phyloP scores from a whole-genome alignment of 768 basidiomycete species.

The Termitomyces sp. region DNA sequence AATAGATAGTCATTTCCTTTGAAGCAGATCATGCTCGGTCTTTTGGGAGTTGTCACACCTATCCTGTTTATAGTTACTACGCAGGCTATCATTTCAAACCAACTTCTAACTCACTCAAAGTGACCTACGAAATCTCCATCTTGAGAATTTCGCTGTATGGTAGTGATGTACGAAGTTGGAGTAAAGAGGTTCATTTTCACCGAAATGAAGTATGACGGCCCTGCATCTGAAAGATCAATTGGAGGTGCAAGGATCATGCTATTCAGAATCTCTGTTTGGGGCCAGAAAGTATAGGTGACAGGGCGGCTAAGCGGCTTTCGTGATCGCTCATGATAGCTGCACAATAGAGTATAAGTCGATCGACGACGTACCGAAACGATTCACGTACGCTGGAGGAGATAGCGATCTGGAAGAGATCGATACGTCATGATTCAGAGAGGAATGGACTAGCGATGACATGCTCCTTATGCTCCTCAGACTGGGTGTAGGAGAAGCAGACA shows the following conservation, averaged over 20 bases:
- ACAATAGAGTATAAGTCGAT: neutral
- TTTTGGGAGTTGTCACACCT: slow-evolving; percentile 22
- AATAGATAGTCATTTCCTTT: slow-evolving; percentile 31
- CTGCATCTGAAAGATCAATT: slow-evolving; percentile 18
- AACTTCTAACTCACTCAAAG: slow-evolving; percentile 32
- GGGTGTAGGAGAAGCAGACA: slow-evolving; percentile 8
- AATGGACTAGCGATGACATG: slow-evolving; percentile 21
- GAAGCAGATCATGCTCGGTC: slow-evolving; percentile 26
- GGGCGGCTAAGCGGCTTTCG: slow-evolving; percentile 20
- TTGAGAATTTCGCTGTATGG: slow-evolving; percentile 31
- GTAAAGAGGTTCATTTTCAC: slow-evolving; percentile 46
- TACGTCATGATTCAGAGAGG: slow-evolving; percentile 18
- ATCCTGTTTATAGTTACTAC: slow-evolving; percentile 17
- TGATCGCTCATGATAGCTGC: slow-evolving; percentile 11
- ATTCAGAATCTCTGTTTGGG: slow-evolving; percentile 27
- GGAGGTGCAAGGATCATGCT: slow-evolving; percentile 33
- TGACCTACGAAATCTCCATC: slow-evolving; percentile 40
- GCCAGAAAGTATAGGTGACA: slow-evolving; percentile 35
- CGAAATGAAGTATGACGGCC: slow-evolving; percentile 36
- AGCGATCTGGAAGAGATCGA: slow-evolving; percentile 9
- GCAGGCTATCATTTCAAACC: neutral
- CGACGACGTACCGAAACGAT: neutral
- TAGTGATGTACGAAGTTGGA: slow-evolving; percentile 41
- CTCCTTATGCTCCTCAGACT: slow-evolving; percentile 15
- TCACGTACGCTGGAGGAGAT: slow-evolving; percentile 22